Conservation (phyloP, 2,329 filamentous ascomycete genomes). For the Talaromyces sp. region DNA sequence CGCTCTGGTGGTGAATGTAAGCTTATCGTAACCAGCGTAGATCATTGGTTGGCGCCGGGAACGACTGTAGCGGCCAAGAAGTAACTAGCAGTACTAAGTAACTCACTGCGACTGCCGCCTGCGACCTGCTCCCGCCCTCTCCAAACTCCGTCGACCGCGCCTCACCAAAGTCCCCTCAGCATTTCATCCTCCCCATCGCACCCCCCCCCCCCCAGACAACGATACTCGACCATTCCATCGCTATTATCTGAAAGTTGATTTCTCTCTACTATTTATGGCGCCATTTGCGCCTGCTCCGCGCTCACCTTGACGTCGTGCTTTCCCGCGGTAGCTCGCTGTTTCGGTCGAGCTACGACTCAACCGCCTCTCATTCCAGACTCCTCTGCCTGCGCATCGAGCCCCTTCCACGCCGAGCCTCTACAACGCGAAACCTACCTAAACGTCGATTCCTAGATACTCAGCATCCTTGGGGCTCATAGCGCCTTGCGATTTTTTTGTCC, state of each 20-base stretch:
- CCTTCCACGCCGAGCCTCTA: slow-evolving; percentile 1
- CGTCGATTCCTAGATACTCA: neutral
- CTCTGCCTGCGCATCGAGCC: slow-evolving; percentile 9
- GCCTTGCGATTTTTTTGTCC: slow-evolving; percentile 23
- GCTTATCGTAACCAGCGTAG: neutral
- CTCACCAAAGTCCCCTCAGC: slow-evolving; percentile 13
- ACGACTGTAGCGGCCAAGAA: slow-evolving; percentile 12
- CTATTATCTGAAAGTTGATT: neutral
- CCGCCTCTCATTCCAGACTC: slow-evolving; percentile 12
- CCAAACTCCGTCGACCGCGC: slow-evolving; percentile 13
- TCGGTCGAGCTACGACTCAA: slow-evolving; percentile 13
- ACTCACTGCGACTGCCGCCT: slow-evolving; percentile 3
- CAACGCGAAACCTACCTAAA: neutral
- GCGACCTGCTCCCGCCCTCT: slow-evolving; percentile 2
- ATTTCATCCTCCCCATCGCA: slow-evolving; percentile 7
- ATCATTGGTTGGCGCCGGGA: slow-evolving; percentile 13
- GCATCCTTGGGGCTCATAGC: neutral
- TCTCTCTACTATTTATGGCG: slow-evolving; percentile 4
- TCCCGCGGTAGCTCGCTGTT: slow-evolving; percentile 17
- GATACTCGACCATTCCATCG: neutral
- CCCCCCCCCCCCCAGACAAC: neutral
- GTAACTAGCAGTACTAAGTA: too few relatives aligned
- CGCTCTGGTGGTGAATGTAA: neutral
- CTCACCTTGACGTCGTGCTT: slow-evolving; percentile 15
- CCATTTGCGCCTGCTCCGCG: slow-evolving; percentile 15